Evolutionary conservation across 2,329 filamentous ascomycete species (phyloP).

Genomic region (Colletotrichum simmondsii): DNA sequence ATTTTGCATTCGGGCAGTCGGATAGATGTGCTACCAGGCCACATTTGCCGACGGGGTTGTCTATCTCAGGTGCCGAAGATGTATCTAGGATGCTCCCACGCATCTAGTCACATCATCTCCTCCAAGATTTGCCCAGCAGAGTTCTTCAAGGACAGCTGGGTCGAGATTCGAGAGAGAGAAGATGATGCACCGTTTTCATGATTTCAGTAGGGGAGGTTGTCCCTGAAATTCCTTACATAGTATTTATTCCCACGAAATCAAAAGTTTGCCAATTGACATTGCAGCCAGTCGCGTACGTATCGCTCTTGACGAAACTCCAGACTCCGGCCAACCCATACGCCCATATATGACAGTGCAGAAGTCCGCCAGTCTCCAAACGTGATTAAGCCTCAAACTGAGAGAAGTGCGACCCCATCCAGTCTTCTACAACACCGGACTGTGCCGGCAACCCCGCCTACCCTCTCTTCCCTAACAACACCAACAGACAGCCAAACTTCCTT

Average conservation of each 20-base stretch:
- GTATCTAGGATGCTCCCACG: not conserved
- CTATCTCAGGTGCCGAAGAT: not conserved
- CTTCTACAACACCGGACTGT: not conserved
- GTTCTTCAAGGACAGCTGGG: not conserved
- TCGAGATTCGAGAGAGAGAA: not conserved
- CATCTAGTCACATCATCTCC: not conserved
- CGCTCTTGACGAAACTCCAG: conserved; percentile 24
- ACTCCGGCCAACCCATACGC: conserved; percentile 28
- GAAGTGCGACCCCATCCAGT: not conserved
- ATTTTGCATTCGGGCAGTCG: not conserved
- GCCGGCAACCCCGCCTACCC: not conserved
- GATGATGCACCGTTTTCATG: not conserved
- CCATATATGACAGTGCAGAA: conserved; percentile 1
- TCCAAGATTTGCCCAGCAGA: not conserved
- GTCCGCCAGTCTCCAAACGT: not conserved
- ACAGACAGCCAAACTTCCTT: conserved; percentile 1
- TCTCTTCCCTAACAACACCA: not conserved
- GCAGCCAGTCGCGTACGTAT: not conserved
- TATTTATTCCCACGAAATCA: conserved; percentile 14
- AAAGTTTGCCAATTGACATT: conserved; percentile 12
- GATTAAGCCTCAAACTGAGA: not conserved
- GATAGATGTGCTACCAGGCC: not conserved
- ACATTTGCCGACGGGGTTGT: not conserved
- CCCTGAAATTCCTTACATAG: conserved; percentile 11
- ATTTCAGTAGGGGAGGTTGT: not conserved